Conservation (phyloP, 495 filamentous ascomycete genomes). For the Usnea hakonensis region DNA sequence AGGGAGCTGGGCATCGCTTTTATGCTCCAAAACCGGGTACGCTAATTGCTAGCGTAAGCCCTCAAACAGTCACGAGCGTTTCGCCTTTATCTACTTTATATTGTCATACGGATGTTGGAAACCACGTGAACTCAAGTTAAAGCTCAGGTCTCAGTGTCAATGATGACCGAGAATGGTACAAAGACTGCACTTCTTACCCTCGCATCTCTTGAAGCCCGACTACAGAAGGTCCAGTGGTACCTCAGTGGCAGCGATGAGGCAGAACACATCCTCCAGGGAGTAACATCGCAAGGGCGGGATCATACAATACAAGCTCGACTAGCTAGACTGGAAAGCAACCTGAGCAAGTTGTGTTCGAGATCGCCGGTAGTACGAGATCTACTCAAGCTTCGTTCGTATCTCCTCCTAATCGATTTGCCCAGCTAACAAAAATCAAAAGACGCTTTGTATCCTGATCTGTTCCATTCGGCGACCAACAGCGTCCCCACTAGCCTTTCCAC, state of each 20-base stretch:
- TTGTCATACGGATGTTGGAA: too few species aligned
- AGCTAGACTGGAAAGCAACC: conserved; percentile 52
- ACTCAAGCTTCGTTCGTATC: conserved; percentile 35
- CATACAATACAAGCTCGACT: conserved; percentile 49
- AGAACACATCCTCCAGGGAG: conserved; percentile 37
- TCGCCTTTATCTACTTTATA: too few species aligned
- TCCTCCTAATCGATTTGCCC: not conserved
- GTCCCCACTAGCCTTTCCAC: conserved; percentile 38
- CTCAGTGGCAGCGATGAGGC: conserved; percentile 51
- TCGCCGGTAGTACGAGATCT: conserved; percentile 45
- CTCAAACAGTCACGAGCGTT: too few species aligned
- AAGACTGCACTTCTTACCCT: conserved; percentile 49
- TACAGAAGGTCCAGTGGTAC: conserved; percentile 65
- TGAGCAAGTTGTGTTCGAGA: conserved; percentile 41
- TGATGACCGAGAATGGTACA: not conserved
- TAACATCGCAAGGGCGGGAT: conserved; percentile 36
- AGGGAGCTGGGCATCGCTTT: too few species aligned
- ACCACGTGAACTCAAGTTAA: not conserved
- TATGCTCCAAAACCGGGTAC: not conserved
- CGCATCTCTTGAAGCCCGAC: conserved; percentile 66
- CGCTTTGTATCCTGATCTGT: conserved; percentile 50
- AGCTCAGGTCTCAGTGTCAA: not conserved
- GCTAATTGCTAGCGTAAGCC: not conserved
- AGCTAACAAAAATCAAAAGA: conserved; percentile 32
- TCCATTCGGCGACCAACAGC: conserved; percentile 37